Evolutionary conservation across 805 yeast genomes (phyloP).

Genomic region (Ogataea paradorogensis): DNA sequence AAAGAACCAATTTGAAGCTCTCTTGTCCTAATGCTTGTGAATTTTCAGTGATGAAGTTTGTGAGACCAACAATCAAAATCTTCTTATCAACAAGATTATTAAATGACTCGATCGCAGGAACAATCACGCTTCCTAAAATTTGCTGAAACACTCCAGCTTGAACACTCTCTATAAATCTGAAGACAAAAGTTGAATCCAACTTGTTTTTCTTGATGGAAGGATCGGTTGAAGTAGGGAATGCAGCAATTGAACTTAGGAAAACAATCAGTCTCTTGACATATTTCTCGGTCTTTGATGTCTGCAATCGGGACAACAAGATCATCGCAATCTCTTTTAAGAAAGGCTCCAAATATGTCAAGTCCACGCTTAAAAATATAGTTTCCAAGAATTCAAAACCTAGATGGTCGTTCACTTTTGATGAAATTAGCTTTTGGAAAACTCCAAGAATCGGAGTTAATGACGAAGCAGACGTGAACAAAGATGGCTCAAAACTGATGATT

Average conservation of each 20-base stretch:
- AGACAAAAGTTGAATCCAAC: conserved; percentile 43
- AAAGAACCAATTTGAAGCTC: conserved; percentile 42
- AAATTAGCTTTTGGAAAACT: conserved; percentile 89
- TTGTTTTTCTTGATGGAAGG: conserved; percentile 18
- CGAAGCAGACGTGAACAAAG: conserved; percentile 37
- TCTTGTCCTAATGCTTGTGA: conserved; percentile 38
- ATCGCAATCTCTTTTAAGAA: conserved; percentile 71
- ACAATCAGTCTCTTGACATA: conserved; percentile 68
- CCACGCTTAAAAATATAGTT: conserved; percentile 57
- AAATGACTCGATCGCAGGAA: conserved; percentile 45
- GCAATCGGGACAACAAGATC: conserved; percentile 75
- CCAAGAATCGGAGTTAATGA: conserved; percentile 80
- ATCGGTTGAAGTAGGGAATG: conserved; percentile 27
- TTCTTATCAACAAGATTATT: conserved; percentile 43
- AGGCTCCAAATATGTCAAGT: conserved; percentile 45
- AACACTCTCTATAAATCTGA: conserved; percentile 67
- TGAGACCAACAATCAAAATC: conserved; percentile 47
- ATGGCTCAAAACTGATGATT: conserved; percentile 51
- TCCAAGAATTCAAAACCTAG: conserved; percentile 85
- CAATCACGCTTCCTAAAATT: conserved; percentile 45
- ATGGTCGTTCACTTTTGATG: conserved; percentile 77
- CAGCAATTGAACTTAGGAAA: conserved; percentile 44
- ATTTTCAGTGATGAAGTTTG: conserved; percentile 41
- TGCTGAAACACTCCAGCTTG: conserved; percentile 60
- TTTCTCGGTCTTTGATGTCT: conserved; percentile 77